Percentiles rank a stretch among this genome's conserved stretches.
These are phyloP conservation scores for Calonectria leucothoes DNA, from an alignment of 2,329 filamentous ascomycete genomes.

Conservation along the genomic window DNA sequence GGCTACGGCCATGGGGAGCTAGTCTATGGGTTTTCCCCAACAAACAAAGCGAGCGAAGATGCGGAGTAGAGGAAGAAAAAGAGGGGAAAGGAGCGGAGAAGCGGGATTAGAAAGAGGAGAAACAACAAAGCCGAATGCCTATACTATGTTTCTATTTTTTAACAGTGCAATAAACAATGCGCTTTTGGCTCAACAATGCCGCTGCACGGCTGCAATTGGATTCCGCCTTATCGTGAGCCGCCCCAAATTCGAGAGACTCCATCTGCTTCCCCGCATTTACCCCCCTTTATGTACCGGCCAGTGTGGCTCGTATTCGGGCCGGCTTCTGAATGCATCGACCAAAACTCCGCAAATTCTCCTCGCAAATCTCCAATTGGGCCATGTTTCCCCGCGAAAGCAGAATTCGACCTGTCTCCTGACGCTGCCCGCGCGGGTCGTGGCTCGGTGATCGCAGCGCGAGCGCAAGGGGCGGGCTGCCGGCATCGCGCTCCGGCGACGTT, in stretches of 20 bases:
- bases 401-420: not conserved
- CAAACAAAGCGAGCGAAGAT: not conserved
- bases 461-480: not conserved
- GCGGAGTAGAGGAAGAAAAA: not conserved
- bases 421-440: not conserved
- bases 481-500: not conserved
- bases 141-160: not conserved
- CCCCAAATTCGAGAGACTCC: not conserved
- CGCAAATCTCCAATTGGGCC: not conserved
- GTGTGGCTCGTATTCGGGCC: conserved; percentile 13
- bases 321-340: conserved; percentile 2
- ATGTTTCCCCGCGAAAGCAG: not conserved
- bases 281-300: not conserved
- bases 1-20: not conserved
- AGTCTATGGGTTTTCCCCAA: not conserved
- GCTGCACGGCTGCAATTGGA: not conserved
- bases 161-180: not conserved
- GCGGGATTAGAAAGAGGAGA: not conserved
- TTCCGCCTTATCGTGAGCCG: not conserved
- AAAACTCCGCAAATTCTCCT: not conserved
- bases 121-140: not conserved
- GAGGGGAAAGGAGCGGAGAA: not conserved
- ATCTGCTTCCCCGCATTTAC: not conserved
- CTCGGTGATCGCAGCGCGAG: not conserved
- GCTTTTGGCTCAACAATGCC: not conserved